Base-by-base conservation (phyloP, 2,329 filamentous ascomycete genomes). In the Colletotrichum cereale region DNA sequence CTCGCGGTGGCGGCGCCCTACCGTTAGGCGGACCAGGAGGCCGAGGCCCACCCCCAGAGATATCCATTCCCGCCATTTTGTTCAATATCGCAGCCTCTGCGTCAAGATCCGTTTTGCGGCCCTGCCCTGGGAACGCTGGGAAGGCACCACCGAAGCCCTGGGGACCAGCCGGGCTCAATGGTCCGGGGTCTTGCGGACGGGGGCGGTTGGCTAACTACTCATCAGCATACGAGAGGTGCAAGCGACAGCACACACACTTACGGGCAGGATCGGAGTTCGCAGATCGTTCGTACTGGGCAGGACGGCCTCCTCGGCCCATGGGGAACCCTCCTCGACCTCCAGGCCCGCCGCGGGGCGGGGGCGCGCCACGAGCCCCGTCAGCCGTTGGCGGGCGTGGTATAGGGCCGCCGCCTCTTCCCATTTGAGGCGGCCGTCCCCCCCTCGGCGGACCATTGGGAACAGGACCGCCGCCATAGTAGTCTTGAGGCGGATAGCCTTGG, bases 351-450 rank as follows among this genome's bases (percentile, higher is more conserved):
- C 81, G 79, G 34, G 82, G 79, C n/a, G 83, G 82, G 67, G 83
- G 81, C 14, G 78, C 78, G 58, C 79, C 82, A 52, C 79, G 80
- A 36, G 79, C 77, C 42, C 79, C 79, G 72, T 83, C 82, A 21
- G 81, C 79, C 50, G 81, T 81, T 52, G 80, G 80, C 58, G 83
- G 79, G 62, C 85, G 80, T 69, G 79, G 79, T 74, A 84, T 82
- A 14, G 83, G 83, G n/a, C 81, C 85, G 34, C 84, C 84, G 36
- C 84, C 84, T 76, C 85, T 82, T 66, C 83, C 85, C 42, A 82
- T 81, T 38, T 84, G 83, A 58, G 84, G 82, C 36, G 80, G 80
- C 24, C 81, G 80, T 56, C 81, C 80, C 71, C 84, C 83, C 61
- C 83, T 82, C 29, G 82, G 81, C 10, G 81, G 80, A 21, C 79